Percentiles rank a stretch among this genome's conserved stretches.
These are phyloP conservation scores for Aegilops speltoides DNA, from an alignment of 176 grass and related monocot species.

Conservation along the genomic window DNA sequence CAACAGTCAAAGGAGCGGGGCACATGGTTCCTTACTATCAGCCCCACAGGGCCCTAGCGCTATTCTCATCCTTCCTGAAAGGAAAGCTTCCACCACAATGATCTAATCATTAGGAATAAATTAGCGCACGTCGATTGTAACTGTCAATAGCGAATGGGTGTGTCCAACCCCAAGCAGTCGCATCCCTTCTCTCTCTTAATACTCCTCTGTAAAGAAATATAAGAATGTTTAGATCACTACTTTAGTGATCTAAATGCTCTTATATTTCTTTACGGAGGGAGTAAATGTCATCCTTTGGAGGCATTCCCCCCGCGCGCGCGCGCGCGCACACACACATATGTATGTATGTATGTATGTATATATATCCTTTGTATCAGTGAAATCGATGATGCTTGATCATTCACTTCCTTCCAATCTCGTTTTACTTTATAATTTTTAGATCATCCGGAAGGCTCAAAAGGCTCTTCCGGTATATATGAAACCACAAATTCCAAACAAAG, in stretches of 20 bases:
- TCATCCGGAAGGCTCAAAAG: no score
- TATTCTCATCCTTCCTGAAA: constrained; percentile 56
- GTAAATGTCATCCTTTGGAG: background rate
- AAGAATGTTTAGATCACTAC: no score
- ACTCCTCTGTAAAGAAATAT: no score
- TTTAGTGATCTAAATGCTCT: no score
- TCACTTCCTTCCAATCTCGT: background rate
- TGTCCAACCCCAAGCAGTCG: background rate
- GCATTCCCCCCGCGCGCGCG: background rate
- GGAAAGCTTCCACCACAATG: constrained; percentile 52
- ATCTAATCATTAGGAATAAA: background rate
- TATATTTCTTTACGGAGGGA: no score
- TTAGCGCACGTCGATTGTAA: background rate
- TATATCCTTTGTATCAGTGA: background rate
- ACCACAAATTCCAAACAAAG: no score
- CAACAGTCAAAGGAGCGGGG: constrained; percentile 58
- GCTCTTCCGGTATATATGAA: no score
- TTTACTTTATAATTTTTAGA: background rate
- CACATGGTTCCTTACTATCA: constrained; percentile 70
- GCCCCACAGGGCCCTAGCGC: constrained; percentile 53
- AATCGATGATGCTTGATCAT: background rate
- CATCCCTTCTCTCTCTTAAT: background rate
- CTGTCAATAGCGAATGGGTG: no score
- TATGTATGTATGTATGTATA: background rate
- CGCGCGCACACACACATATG: background rate